Evolutionary conservation across 179 eudicot genomes (phyloP), one percentile per base, ranked within the genome.

Genomic region (Beta lomatogona): DNA sequence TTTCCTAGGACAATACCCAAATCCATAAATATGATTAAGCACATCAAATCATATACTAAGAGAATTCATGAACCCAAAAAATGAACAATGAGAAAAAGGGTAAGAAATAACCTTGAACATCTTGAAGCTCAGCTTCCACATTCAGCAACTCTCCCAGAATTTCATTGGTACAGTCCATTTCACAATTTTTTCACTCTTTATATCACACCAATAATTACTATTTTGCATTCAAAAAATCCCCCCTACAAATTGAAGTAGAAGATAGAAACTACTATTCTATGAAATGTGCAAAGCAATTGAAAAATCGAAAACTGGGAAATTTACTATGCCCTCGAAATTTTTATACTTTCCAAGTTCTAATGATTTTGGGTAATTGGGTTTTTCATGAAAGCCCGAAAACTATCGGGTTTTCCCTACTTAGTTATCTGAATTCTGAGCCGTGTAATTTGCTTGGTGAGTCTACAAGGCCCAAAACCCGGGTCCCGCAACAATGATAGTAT

Each of bases 41-140:
- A 11, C 11, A 68, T 15, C 19, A 77, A 73, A 10, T 60, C 11
- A 63, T 8, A 63, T 8, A 53, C 60, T 21, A 63, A 59, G 3
- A 21, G 5, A 68, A 48, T 46, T 76, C 60, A 59, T 4, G 64
- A 71, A 44, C n/a, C n/a, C 6, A 12, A 58, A 45, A 55, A 22
- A 9, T 10, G 71, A 25, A 72, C 2, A 28, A 54, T 41, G 7
- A 22, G 52, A 25, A 50, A 61, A 3, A 48, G 76, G 50, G 12
- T 41, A 54, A 46, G 71, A 68, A 48, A 65, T 4, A 19, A 93
- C 97, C 93, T 85, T 93, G 92, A 46, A 92, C 97, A 78, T 92
- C 92, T 88, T 90, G 91, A 82, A 93, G 92, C 87, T 93, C 89
- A 31, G 87, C 86, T 77, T 92, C 95, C 16, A 93, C 97, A 80